phyloP scores from a whole-genome alignment of 352 stramenopile species.

The Phytopythium mirpurense region DNA sequence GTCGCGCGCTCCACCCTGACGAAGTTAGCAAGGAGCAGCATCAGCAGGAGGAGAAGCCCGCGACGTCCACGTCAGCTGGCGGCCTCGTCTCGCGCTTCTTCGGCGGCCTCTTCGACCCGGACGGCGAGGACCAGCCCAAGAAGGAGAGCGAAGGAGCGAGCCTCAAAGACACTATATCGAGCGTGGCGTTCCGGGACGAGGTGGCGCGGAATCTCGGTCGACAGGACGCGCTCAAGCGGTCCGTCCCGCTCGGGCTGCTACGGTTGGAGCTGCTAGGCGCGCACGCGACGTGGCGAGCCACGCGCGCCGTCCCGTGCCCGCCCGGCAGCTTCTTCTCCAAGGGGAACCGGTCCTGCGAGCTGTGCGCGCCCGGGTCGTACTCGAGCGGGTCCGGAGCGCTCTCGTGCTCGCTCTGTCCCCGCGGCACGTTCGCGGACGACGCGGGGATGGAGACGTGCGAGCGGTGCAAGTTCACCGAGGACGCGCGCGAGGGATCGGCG shows the following conservation, averaged over 20 bases:
- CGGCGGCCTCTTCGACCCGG: neutral
- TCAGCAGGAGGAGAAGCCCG: neutral
- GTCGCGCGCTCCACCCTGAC: neutral
- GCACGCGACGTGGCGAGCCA: conserved; percentile 9
- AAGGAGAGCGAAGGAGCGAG: neutral
- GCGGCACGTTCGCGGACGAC: conserved; percentile 27
- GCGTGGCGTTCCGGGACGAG: neutral
- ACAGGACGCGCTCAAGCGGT: conserved; percentile 7
- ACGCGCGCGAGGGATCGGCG: conserved; percentile 24
- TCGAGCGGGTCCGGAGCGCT: conserved; percentile 22
- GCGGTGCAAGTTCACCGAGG: conserved; percentile 29
- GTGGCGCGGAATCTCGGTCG: conserved; percentile 4
- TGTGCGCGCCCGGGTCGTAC: conserved; percentile 34
- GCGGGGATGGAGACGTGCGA: conserved; percentile 33
- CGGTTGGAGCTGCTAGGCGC: conserved; percentile 12
- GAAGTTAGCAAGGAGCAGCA: too few species aligned
- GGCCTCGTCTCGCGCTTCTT: neutral
- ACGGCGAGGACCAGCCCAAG: neutral
- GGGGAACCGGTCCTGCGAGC: conserved; percentile 12
- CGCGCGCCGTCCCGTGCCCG: conserved; percentile 22
- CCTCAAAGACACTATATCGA: neutral
- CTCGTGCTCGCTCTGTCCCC: conserved; percentile 29
- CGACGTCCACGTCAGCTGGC: neutral
- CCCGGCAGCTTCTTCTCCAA: conserved; percentile 24
- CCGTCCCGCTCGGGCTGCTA: conserved; percentile 6